phyloP scores from a whole-genome alignment of 2,329 filamentous ascomycete genomes.

The Phialophora expanda region DNA sequence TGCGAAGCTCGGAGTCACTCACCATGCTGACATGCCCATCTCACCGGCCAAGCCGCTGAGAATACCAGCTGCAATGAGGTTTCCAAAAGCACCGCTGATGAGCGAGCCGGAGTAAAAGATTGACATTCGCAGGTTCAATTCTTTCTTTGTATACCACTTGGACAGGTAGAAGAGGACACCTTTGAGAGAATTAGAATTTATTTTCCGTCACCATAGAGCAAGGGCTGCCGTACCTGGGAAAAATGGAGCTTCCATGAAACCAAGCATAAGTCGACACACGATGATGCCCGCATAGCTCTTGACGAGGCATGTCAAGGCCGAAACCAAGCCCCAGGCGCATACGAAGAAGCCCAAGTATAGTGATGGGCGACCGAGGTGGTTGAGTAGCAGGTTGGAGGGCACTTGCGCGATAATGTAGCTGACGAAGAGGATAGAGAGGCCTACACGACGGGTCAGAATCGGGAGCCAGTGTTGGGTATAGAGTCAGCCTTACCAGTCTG shows the following conservation, averaged over 20 bases:
- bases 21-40: constrained; percentile 64
- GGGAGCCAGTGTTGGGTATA: not conserved
- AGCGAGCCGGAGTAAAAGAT: constrained; percentile 64
- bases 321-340: constrained; percentile 54
- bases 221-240: constrained; percentile 44
- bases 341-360: constrained; percentile 54
- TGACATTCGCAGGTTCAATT: constrained; percentile 60
- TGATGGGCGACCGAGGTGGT: constrained; percentile 44
- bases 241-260: constrained; percentile 54
- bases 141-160: constrained; percentile 69
- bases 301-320: constrained; percentile 52
- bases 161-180: constrained; percentile 61
- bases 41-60: constrained; percentile 56
- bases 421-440: constrained; percentile 52
- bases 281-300: constrained; percentile 49
- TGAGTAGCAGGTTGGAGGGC: constrained; percentile 54
- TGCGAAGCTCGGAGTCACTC: constrained; percentile 38
- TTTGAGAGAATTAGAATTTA: constrained; percentile 45
- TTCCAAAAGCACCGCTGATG: constrained; percentile 59
- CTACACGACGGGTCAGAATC: constrained; percentile 26
- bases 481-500: constrained; percentile 24
- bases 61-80: constrained; percentile 60
- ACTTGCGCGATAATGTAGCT: constrained; percentile 50
- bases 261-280: constrained; percentile 52
- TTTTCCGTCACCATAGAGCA: not conserved